A percentile compares a stretch with the other conserved stretches of the same genome.
Evolutionary conservation across 257 asterid species (phyloP).

Genomic region (Lithospermum erythrorhizon): DNA sequence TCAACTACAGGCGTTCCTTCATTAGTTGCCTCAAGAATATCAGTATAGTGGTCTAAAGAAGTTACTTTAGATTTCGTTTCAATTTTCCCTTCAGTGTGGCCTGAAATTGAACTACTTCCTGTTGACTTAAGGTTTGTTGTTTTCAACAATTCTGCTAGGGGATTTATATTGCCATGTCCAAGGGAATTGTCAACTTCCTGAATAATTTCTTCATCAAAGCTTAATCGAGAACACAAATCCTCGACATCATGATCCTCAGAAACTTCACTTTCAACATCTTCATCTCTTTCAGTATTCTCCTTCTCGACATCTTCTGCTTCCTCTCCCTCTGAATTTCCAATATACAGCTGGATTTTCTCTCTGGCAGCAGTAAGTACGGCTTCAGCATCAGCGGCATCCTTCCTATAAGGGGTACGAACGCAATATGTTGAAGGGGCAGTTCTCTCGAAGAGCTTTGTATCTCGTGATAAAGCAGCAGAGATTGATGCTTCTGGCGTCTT

Average conservation of each 20-base stretch:
- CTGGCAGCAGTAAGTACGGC: slow-evolving; percentile 53
- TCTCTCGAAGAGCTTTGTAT: slow-evolving; percentile 83
- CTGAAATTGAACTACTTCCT: slow-evolving; percentile 12
- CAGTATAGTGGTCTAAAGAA: slow-evolving; percentile 19
- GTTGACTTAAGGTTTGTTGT: slow-evolving; percentile 16
- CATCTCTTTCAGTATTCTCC: slow-evolving; percentile 61
- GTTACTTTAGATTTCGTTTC: too few species aligned
- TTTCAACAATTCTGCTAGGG: slow-evolving; percentile 19
- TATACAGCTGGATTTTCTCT: slow-evolving; percentile 50
- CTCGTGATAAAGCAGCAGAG: slow-evolving; percentile 91
- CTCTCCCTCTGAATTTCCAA: slow-evolving; percentile 45
- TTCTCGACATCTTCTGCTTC: slow-evolving; percentile 58
- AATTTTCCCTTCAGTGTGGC: slow-evolving; percentile 22
- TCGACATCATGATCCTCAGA: slow-evolving; percentile 65
- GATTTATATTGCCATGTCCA: slow-evolving; percentile 15
- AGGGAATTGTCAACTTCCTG: slow-evolving; percentile 14
- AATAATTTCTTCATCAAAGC: slow-evolving; percentile 23
- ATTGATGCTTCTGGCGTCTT: slow-evolving; percentile 97
- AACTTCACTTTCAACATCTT: slow-evolving; percentile 66
- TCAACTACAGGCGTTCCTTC: slow-evolving; percentile 38
- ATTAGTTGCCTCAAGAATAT: slow-evolving; percentile 13
- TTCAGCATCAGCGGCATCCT: slow-evolving; percentile 67
- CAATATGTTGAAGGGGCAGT: slow-evolving; percentile 94
- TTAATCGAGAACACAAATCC: slow-evolving; percentile 32
- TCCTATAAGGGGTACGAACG: slow-evolving; percentile 68